Evolutionary conservation across 306 rosid genomes (phyloP).

Genomic region (Ammopiptanthus mongolicus): DNA sequence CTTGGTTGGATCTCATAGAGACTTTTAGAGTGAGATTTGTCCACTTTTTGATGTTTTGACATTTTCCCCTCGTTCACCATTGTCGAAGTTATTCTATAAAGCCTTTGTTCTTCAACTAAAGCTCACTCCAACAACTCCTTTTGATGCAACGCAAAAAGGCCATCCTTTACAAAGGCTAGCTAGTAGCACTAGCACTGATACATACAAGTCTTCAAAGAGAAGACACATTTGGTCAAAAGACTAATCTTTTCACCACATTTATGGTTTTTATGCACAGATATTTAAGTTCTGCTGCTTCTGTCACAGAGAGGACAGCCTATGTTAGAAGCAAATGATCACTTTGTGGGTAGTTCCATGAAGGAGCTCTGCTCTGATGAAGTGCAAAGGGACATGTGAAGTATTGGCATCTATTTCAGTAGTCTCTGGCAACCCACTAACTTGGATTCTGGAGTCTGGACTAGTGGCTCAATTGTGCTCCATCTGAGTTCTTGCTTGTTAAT

Average conservation of each 20-base stretch:
- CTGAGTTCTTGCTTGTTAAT: conserved; percentile 28
- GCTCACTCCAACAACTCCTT: conserved; percentile 40
- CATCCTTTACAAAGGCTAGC: conserved; percentile 41
- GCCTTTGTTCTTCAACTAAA: conserved; percentile 41
- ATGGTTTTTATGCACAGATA: conserved; percentile 31
- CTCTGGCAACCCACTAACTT: conserved; percentile 22
- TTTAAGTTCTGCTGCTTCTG: conserved; percentile 26
- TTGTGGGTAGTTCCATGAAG: conserved; percentile 39
- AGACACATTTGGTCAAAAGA: conserved; percentile 49
- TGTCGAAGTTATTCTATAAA: conserved; percentile 28
- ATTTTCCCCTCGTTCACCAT: conserved; percentile 44
- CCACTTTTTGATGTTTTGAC: conserved; percentile 62
- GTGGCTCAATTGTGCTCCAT: conserved; percentile 22
- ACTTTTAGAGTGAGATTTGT: conserved; percentile 34
- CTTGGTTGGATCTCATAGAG: conserved; percentile 30
- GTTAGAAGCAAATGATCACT: conserved; percentile 40
- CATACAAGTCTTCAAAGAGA: conserved; percentile 32
- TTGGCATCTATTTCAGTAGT: conserved; percentile 30
- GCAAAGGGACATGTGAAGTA: conserved; percentile 29
- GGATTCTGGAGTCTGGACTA: conserved; percentile 29
- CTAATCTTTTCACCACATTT: conserved; percentile 31
- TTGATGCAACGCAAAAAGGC: conserved; percentile 48
- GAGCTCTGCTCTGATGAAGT: conserved; percentile 28
- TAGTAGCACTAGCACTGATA: neutral
- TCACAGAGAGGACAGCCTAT: conserved; percentile 35